A percentile compares a stretch with the other conserved stretches of the same genome.
Evolutionary conservation across 805 yeast genomes (phyloP).

Genomic region (Starmerella bombi): DNA sequence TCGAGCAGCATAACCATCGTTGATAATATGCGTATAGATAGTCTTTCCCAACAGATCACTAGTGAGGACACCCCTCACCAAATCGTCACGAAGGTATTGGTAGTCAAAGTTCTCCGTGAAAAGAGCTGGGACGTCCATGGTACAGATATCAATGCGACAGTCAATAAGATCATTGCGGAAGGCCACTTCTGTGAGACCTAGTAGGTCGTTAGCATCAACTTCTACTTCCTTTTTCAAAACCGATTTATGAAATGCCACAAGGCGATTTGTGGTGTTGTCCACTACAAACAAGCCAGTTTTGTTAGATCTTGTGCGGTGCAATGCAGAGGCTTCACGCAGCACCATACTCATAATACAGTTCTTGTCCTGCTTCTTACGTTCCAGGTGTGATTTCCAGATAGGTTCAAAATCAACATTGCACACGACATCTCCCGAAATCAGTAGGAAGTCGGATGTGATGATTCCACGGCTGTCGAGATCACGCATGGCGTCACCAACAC

Average conservation of each 20-base stretch:
- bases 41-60: constrained; percentile 84
- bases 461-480: constrained; percentile 85
- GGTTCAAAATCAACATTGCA: constrained; percentile 72
- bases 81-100: constrained; percentile 72
- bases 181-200: constrained; percentile 57
- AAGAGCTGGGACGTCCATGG: constrained; percentile 87
- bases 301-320: constrained; percentile 78
- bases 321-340: constrained; percentile 66
- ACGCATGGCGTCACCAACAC: constrained; percentile 96
- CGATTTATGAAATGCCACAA: constrained; percentile 67
- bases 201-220: constrained; percentile 39
- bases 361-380: constrained; percentile 59
- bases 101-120: constrained; percentile 95
- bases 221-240: constrained; percentile 31
- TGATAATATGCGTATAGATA: constrained; percentile 74
- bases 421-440: constrained; percentile 91
- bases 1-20: constrained; percentile 76
- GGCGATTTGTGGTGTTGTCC: constrained; percentile 58
- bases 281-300: constrained; percentile 58
- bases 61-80: constrained; percentile 78
- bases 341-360: constrained; percentile 95
- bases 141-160: constrained; percentile 90
- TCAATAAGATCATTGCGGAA: constrained; percentile 89
- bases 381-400: constrained; percentile 59
- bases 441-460: constrained; percentile 76